phyloP scores from a whole-genome alignment of 768 basidiomycete genomes.

The Suillus tomentosus region DNA sequence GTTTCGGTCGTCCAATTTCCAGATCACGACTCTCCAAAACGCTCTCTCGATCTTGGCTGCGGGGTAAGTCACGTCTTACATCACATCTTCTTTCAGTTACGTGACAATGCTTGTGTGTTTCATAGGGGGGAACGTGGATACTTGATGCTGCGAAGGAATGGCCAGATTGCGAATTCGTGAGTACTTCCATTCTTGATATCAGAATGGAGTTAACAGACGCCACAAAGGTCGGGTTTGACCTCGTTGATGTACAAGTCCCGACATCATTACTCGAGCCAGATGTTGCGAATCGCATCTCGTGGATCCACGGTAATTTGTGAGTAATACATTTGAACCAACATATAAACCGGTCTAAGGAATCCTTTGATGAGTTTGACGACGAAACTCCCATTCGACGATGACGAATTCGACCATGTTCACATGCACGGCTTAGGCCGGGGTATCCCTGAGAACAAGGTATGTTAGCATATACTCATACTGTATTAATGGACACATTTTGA shows the following conservation, averaged over 20 bases:
- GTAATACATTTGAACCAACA: conserved; percentile 19
- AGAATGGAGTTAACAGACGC: not conserved
- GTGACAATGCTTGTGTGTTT: conserved; percentile 1
- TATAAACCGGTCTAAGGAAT: not conserved
- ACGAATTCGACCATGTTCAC: conserved; percentile 83
- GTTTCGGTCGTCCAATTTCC: conserved; percentile 61
- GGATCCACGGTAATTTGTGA: conserved; percentile 82
- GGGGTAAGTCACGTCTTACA: conserved; percentile 50
- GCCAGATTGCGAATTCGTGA: conserved; percentile 64
- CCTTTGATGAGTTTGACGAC: conserved; percentile 58
- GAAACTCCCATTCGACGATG: conserved; percentile 78
- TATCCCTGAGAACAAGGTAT: conserved; percentile 75
- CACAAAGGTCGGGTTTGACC: conserved; percentile 72
- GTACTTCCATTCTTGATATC: conserved; percentile 21
- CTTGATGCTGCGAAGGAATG: conserved; percentile 74
- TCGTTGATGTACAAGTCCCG: conserved; percentile 74
- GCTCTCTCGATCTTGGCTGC: conserved; percentile 70
- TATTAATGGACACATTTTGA: conserved; percentile 12
- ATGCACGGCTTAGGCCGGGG: conserved; percentile 64
- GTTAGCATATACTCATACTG: conserved; percentile 10
- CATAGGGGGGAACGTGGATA: conserved; percentile 68
- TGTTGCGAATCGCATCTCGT: conserved; percentile 60
- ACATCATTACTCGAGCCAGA: conserved; percentile 49
- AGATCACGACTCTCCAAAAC: conserved; percentile 46
- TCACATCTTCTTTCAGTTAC: conserved; percentile 14